Evolutionary conservation across 352 stramenopile species (phyloP).

Genomic region (Globisporangium cederbergense): DNA sequence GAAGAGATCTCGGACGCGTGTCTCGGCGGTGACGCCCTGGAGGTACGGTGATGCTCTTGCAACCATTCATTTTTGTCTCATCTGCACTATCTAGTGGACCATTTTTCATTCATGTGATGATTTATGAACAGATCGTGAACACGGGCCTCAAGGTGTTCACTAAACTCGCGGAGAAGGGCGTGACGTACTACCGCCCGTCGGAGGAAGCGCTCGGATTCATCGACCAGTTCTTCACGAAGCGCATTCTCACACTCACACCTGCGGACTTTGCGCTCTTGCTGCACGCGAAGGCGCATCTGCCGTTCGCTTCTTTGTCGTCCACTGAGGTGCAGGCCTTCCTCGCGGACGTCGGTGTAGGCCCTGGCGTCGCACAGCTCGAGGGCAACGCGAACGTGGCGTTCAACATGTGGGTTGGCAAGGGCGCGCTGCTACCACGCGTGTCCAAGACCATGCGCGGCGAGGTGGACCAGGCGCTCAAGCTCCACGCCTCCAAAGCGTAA

Average conservation of each 20-base stretch:
- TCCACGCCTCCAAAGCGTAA: conserved; percentile 10
- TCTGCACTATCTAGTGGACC: not conserved
- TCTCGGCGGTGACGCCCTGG: conserved; percentile 61
- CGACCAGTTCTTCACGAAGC: conserved; percentile 85
- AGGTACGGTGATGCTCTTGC: conserved; percentile 28
- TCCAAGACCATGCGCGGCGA: conserved; percentile 64
- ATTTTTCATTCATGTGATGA: not conserved
- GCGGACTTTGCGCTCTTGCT: conserved; percentile 52
- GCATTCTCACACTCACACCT: conserved; percentile 41
- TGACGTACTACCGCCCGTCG: conserved; percentile 82
- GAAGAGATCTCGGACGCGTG: conserved; percentile 59
- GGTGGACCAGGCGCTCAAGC: conserved; percentile 38
- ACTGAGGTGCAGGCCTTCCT: conserved; percentile 32
- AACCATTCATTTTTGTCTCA: not conserved
- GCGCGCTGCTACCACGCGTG: conserved; percentile 68
- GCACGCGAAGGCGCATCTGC: conserved; percentile 46
- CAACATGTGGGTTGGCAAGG: conserved; percentile 77
- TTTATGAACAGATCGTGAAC: conserved; percentile 83
- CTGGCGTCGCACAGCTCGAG: conserved; percentile 49
- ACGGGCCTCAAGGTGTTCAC: conserved; percentile 89
- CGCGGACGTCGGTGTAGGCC: conserved; percentile 35
- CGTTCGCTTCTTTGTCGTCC: conserved; percentile 41
- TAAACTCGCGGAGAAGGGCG: conserved; percentile 60
- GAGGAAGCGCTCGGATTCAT: conserved; percentile 87
- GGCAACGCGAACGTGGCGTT: conserved; percentile 44